Evolutionary conservation across 768 basidiomycete genomes (phyloP).

Genomic region (Leccinum aurantiacum): DNA sequence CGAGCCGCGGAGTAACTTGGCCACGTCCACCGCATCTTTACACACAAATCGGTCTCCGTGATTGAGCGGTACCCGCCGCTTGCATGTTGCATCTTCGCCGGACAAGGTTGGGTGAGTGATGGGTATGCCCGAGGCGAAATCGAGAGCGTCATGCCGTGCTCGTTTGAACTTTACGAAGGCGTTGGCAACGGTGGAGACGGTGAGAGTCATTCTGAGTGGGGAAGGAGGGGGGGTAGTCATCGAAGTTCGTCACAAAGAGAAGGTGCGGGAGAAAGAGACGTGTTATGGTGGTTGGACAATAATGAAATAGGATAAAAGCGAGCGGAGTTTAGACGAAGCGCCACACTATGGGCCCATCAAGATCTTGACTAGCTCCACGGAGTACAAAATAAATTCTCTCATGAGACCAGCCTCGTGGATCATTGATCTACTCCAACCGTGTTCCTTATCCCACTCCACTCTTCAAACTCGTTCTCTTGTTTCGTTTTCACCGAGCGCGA

Average conservation of each 20-base stretch:
- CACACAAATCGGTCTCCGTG: constrained; percentile 54
- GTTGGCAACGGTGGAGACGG: constrained; percentile 45
- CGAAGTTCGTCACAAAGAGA: background rate
- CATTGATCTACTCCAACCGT: background rate
- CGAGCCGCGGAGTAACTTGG: constrained; percentile 55
- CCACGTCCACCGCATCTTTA: constrained; percentile 59
- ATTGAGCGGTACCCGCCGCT: constrained; percentile 33
- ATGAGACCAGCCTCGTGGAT: constrained; percentile 14
- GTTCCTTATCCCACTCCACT: constrained; percentile 40
- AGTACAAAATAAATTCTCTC: background rate
- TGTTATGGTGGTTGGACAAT: background rate
- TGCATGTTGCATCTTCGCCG: constrained; percentile 28
- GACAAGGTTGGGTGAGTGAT: constrained; percentile 37
- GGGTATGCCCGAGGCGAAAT: constrained; percentile 39
- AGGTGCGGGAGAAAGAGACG: background rate
- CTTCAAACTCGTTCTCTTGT: constrained; percentile 30
- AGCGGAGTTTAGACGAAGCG: constrained; percentile 25
- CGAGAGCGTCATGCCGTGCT: constrained; percentile 33
- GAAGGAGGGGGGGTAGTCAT: constrained; percentile 26
- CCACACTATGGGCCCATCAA: background rate
- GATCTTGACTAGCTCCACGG: background rate
- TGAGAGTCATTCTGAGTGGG: constrained; percentile 23
- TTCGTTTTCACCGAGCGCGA: constrained; percentile 32
- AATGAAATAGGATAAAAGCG: background rate
- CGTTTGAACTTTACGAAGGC: constrained; percentile 55